These are phyloP conservation scores for Yamadazyma takamatsuzukensis DNA, from an alignment of 805 yeast species.

Conservation along the genomic window DNA sequence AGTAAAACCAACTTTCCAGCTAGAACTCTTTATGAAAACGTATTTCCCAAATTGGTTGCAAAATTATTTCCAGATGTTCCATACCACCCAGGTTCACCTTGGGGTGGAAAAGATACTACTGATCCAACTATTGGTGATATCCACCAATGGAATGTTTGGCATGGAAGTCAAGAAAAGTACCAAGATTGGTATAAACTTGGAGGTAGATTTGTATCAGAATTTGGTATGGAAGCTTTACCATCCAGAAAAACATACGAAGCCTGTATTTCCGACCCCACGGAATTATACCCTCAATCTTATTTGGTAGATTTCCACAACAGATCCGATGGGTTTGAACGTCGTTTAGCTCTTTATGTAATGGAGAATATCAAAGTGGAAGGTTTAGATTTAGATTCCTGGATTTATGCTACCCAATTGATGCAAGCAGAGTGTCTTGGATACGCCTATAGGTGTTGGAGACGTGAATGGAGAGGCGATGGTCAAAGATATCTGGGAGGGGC, in stretches of 20 bases:
- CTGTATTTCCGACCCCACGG: slow-evolving; percentile 33
- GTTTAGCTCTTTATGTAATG: slow-evolving; percentile 42
- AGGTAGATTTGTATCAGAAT: slow-evolving; percentile 51
- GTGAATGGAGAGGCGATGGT: slow-evolving; percentile 41
- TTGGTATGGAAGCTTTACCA: slow-evolving; percentile 52
- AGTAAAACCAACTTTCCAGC: slow-evolving; percentile 41
- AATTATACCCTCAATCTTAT: slow-evolving; percentile 43
- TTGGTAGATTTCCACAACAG: slow-evolving; percentile 47
- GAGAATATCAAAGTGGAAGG: slow-evolving; percentile 38
- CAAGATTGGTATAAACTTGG: slow-evolving; percentile 46
- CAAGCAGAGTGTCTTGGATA: slow-evolving; percentile 48
- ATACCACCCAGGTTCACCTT: slow-evolving; percentile 50
- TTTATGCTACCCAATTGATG: slow-evolving; percentile 46
- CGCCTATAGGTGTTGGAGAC: slow-evolving; percentile 46
- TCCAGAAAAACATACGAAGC: slow-evolving; percentile 28
- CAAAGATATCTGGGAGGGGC: slow-evolving; percentile 36
- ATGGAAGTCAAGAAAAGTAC: slow-evolving; percentile 42
- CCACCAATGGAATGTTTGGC: slow-evolving; percentile 60
- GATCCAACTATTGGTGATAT: slow-evolving; percentile 40
- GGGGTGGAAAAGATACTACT: slow-evolving; percentile 34
- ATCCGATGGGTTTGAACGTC: slow-evolving; percentile 42
- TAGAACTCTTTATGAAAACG: slow-evolving; percentile 36
- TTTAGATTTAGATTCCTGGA: slow-evolving; percentile 28
- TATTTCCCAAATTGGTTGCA: slow-evolving; percentile 33
- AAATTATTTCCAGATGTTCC: slow-evolving; percentile 21